These are phyloP conservation scores for Biancaea sappan DNA, from an alignment of 306 rosid genomes.

Conservation along the genomic window DNA sequence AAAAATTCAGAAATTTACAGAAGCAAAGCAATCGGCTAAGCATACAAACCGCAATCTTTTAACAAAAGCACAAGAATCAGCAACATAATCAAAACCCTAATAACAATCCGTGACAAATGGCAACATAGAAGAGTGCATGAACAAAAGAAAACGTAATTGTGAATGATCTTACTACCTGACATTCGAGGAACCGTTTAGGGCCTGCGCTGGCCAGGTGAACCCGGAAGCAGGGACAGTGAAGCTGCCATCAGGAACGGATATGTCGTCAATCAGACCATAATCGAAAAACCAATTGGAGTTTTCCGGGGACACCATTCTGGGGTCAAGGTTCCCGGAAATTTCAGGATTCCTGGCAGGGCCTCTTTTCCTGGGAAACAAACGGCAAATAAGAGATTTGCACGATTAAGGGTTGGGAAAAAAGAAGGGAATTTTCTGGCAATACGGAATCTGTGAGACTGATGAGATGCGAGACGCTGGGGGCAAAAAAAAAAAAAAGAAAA, in stretches of 20 bases:
- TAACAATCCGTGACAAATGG: neutral
- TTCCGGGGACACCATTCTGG: constrained; percentile 88
- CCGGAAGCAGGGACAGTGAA: constrained; percentile 56
- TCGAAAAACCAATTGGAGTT: constrained; percentile 83
- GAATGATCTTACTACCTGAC: constrained; percentile 56
- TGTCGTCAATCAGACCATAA: constrained; percentile 76
- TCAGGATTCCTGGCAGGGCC: constrained; percentile 21
- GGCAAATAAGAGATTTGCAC: constrained; percentile 13
- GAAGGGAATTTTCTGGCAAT: neutral
- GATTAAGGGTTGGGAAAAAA: constrained; percentile 15
- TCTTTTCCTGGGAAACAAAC: constrained; percentile 35
- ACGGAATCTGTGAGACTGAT: constrained; percentile 11
- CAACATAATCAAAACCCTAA: constrained; percentile 34
- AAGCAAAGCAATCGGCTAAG: constrained; percentile 6
- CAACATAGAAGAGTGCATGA: neutral
- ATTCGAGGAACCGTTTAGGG: constrained; percentile 53
- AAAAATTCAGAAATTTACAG: neutral
- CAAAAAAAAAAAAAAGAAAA: neutral
- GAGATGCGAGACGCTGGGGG: constrained; percentile 1
- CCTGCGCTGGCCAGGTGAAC: constrained; percentile 65
- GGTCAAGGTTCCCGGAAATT: constrained; percentile 41
- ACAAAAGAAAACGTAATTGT: neutral
- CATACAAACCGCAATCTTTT: neutral
- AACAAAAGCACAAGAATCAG: neutral
- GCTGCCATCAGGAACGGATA: constrained; percentile 58